These are phyloP conservation scores for Articulospora tetracladia DNA, from an alignment of 495 filamentous ascomycete species.

Conservation along the genomic window DNA sequence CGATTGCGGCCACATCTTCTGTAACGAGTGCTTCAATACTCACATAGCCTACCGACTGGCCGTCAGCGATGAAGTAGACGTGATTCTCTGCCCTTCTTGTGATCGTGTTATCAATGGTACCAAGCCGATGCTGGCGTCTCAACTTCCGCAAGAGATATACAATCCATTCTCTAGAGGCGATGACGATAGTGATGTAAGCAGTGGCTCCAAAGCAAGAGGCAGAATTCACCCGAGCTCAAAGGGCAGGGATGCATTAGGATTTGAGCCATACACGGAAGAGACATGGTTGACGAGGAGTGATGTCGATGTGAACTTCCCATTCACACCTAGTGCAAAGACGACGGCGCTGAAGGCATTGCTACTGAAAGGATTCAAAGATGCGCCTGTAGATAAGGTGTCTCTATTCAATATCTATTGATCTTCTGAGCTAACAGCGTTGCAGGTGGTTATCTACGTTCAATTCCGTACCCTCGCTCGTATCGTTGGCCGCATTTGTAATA, in stretches of 20 bases:
- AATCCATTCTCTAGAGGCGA: not conserved
- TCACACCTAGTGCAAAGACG: constrained; percentile 31
- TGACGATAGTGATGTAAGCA: not conserved
- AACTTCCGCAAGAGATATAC: constrained; percentile 1
- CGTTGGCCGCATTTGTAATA: constrained; percentile 30
- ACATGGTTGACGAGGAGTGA: constrained; percentile 18
- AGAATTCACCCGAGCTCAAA: not conserved
- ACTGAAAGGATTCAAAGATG: constrained; percentile 29
- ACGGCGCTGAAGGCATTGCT: constrained; percentile 27
- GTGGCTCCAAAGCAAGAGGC: not conserved
- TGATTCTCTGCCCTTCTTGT: not conserved
- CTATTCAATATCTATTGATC: not conserved
- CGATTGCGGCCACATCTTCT: constrained; percentile 31
- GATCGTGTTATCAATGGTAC: not conserved
- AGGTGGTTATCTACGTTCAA: constrained; percentile 31
- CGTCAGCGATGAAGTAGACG: not conserved
- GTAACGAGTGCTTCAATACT: constrained; percentile 16
- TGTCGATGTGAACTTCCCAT: constrained; percentile 2
- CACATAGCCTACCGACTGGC: not conserved
- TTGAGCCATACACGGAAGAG: constrained; percentile 17
- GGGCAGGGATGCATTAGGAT: constrained; percentile 20
- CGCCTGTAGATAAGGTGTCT: constrained; percentile 36
- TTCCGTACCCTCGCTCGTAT: constrained; percentile 30
- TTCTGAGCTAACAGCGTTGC: not conserved
- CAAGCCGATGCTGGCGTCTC: not conserved